phyloP scores from a whole-genome alignment of 2,329 filamentous ascomycete species.

The Pseudogymnoascus sp. region DNA sequence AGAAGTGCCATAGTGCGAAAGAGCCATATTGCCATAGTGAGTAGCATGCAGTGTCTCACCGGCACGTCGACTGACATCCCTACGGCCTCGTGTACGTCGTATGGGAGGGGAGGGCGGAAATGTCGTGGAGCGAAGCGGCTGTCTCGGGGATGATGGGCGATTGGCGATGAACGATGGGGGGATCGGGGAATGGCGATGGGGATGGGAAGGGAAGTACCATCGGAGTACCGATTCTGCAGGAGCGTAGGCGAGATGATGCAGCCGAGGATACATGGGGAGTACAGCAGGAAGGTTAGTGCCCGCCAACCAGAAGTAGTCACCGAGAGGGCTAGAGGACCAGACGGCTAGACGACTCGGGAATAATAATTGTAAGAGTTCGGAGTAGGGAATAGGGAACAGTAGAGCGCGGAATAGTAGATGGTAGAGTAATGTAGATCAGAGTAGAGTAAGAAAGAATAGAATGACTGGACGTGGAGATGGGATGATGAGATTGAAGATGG shows the following conservation, averaged over 20 bases:
- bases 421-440: too few relatives aligned
- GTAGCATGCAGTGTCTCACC: neutral
- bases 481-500: neutral
- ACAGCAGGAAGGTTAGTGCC: neutral
- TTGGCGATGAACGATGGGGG: neutral
- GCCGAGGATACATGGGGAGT: neutral
- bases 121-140: neutral
- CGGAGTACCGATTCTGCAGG: constrained; percentile 1
- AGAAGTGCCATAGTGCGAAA: neutral
- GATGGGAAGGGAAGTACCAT: neutral
- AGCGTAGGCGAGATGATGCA: neutral
- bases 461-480: neutral
- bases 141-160: neutral
- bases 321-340: neutral
- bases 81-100: constrained; percentile 2
- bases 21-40: neutral
- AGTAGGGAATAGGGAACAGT: neutral
- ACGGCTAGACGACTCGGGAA: neutral
- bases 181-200: neutral
- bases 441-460: neutral
- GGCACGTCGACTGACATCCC: neutral
- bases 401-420: too few relatives aligned
- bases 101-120: neutral
- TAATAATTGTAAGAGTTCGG: neutral
- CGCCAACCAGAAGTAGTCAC: neutral